These are phyloP conservation scores for Catharanthus roseus DNA, from an alignment of 257 asterid species.

Conservation along the genomic window DNA sequence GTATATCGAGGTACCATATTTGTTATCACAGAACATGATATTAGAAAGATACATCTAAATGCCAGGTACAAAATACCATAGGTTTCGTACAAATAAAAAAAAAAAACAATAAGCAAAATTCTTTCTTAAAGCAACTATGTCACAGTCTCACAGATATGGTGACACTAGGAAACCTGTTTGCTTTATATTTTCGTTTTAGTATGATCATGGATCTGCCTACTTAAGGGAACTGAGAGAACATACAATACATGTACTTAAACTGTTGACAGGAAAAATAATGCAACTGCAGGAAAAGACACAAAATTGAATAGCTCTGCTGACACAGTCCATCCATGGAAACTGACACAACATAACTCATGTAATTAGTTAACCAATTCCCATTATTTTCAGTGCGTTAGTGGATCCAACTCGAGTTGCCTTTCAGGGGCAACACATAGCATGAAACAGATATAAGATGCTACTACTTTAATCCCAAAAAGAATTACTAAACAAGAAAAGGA, in stretches of 20 bases:
- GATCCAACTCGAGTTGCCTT: neutral
- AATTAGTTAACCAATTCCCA: neutral
- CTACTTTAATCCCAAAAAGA: slow-evolving; percentile 3
- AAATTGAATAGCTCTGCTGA: neutral
- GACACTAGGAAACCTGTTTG: neutral
- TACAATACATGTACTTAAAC: neutral
- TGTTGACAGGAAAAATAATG: neutral
- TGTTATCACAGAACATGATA: neutral
- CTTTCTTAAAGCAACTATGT: neutral
- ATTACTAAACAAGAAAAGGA: neutral
- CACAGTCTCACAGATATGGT: neutral
- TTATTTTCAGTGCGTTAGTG: neutral
- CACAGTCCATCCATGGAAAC: neutral
- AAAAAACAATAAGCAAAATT: too few relatives aligned
- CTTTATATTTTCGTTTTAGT: neutral
- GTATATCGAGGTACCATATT: neutral
- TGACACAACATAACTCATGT: neutral
- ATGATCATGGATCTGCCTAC: neutral
- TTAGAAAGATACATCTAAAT: neutral
- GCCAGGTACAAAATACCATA: neutral
- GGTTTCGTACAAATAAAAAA: neutral
- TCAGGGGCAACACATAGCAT: slow-evolving; percentile 5
- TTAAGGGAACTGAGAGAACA: neutral
- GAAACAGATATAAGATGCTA: neutral
- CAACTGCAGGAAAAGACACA: neutral